phyloP scores from a whole-genome alignment of 2,329 filamentous ascomycete species.

The Aspergillus carbonarius region DNA sequence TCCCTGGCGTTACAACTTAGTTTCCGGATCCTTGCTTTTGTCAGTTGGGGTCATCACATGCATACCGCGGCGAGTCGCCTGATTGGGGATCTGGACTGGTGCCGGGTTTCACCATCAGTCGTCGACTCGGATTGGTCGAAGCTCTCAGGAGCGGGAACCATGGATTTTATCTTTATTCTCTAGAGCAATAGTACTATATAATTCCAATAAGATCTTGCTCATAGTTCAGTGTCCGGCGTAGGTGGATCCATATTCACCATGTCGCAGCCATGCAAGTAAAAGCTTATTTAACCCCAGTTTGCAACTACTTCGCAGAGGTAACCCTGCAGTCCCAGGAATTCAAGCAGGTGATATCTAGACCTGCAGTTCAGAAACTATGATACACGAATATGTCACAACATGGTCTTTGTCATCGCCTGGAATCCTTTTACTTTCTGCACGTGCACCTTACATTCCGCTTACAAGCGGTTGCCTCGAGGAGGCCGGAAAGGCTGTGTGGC shows the following conservation, averaged over 20 bases:
- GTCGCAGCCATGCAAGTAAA: neutral
- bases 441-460: slow-evolving; percentile 14
- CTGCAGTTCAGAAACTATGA: neutral
- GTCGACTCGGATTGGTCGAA: neutral
- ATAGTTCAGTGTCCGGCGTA: no score
- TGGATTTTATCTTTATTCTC: neutral
- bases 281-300: neutral
- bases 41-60: neutral
- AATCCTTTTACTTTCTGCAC: neutral
- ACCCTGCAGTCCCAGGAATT: neutral
- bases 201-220: neutral
- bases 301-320: neutral
- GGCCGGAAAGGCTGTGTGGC: slow-evolving; percentile 71
- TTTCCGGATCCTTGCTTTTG: neutral
- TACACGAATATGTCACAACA: neutral
- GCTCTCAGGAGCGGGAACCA: neutral
- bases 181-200: neutral
- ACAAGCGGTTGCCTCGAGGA: slow-evolving; percentile 83
- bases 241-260: neutral
- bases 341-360: neutral
- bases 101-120: neutral
- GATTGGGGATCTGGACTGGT: slow-evolving; percentile 4
- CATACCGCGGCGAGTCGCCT: neutral
- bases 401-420: neutral
- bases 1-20: neutral